Evolutionary conservation across 495 filamentous ascomycete species (phyloP).

Genomic region (Lasiosphaeria miniovina): DNA sequence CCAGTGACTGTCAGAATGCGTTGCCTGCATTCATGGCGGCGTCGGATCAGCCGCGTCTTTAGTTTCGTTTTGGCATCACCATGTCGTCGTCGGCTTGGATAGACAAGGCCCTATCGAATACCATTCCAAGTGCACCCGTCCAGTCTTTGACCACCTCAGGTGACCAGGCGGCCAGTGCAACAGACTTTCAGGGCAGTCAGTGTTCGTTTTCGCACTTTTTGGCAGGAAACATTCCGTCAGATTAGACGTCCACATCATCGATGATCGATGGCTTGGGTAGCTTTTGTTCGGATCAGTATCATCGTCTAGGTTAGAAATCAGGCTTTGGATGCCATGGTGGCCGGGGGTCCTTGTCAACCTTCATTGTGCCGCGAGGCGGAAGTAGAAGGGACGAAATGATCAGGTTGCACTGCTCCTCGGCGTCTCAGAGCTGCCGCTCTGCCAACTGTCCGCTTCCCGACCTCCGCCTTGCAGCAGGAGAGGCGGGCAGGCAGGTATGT

Average conservation of each 20-base stretch:
- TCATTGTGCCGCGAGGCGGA: background rate
- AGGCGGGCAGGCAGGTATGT: background rate
- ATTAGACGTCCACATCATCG: background rate
- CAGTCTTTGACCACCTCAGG: background rate
- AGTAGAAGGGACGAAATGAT: background rate
- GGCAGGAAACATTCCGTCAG: background rate
- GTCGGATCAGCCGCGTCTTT: background rate
- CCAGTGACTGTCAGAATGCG: background rate
- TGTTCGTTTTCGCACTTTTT: background rate
- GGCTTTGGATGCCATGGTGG: background rate
- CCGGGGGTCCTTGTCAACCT: background rate
- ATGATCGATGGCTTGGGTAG: background rate
- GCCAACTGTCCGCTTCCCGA: background rate
- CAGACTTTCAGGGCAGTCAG: background rate
- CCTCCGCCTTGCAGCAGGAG: background rate
- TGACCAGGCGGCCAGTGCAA: conserved; percentile 1
- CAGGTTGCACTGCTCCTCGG: background rate
- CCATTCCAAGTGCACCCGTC: background rate
- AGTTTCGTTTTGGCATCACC: background rate
- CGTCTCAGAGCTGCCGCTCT: background rate
- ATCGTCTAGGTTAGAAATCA: background rate
- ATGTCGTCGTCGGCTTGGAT: background rate
- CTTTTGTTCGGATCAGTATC: background rate
- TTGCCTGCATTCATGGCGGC: background rate
- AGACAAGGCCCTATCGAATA: background rate